A percentile compares a stretch with the other conserved stretches of the same genome.
Evolutionary conservation across 352 stramenopile species (phyloP).

Genomic region (Globisporangium rhizosaccharum): DNA sequence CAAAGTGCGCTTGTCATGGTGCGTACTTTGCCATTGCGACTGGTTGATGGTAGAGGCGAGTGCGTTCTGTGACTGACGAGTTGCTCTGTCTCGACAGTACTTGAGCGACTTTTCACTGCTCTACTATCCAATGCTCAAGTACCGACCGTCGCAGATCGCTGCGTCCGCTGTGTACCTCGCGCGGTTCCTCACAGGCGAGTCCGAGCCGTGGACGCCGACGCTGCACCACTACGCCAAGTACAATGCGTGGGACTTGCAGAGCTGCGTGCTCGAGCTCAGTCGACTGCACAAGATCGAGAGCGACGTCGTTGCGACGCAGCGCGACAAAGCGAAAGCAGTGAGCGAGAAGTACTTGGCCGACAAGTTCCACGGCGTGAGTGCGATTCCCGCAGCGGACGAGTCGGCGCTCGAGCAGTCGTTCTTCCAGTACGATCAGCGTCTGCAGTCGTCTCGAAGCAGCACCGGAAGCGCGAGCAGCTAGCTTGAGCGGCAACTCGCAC

Average conservation of each 20-base stretch:
- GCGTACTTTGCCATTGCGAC: slow-evolving; percentile 5
- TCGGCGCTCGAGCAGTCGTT: slow-evolving; percentile 48
- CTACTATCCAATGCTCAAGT: slow-evolving; percentile 72
- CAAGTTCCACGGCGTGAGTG: slow-evolving; percentile 55
- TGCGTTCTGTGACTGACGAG: neutral
- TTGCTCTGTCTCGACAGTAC: slow-evolving; percentile 35
- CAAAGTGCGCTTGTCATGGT: slow-evolving; percentile 63
- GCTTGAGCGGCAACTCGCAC: neutral
- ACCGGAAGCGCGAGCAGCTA: slow-evolving; percentile 5
- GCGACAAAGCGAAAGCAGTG: slow-evolving; percentile 76
- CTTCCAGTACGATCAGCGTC: slow-evolving; percentile 11
- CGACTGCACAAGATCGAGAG: slow-evolving; percentile 55
- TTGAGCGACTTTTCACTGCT: slow-evolving; percentile 66
- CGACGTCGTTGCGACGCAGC: slow-evolving; percentile 52
- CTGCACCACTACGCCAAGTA: slow-evolving; percentile 76
- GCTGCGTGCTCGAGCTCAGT: slow-evolving; percentile 62
- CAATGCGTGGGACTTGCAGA: slow-evolving; percentile 59
- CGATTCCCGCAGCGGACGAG: slow-evolving; percentile 39
- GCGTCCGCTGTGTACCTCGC: slow-evolving; percentile 72
- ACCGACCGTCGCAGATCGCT: slow-evolving; percentile 61
- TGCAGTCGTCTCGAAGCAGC: slow-evolving; percentile 1
- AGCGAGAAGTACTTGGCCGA: slow-evolving; percentile 78
- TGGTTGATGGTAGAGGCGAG: neutral
- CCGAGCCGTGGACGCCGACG: slow-evolving; percentile 69
- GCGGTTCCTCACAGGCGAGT: slow-evolving; percentile 57